Evolutionary conservation across 768 basidiomycete species (phyloP).

Genomic region (Podaxis pistillaris): DNA sequence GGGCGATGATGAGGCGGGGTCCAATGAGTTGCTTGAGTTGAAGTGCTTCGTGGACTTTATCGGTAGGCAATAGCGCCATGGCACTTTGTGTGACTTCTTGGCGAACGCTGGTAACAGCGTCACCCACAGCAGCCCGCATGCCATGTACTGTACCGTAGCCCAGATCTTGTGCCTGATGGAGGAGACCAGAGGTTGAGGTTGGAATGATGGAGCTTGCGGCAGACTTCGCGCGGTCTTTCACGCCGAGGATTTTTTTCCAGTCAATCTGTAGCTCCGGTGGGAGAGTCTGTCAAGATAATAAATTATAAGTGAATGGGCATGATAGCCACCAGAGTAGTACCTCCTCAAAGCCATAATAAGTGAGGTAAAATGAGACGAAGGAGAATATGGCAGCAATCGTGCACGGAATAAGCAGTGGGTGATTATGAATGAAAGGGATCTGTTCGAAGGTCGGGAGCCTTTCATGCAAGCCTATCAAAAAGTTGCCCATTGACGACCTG

Average conservation of each 20-base stretch:
- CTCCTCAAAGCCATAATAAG: not conserved
- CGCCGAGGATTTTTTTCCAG: slow-evolving; percentile 1
- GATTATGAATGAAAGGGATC: slow-evolving; percentile 22
- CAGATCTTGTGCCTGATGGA: not conserved
- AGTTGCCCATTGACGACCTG: slow-evolving; percentile 30
- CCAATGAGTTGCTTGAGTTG: slow-evolving; percentile 22
- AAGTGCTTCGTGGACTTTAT: not conserved
- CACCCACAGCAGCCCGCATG: not conserved
- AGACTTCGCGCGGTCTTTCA: not conserved
- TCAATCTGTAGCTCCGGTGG: slow-evolving; percentile 9
- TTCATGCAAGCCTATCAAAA: slow-evolving; percentile 27
- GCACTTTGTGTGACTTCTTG: not conserved
- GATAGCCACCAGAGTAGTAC: not conserved
- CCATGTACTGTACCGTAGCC: not conserved
- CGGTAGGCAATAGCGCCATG: not conserved
- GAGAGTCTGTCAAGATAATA: not conserved
- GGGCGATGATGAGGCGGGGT: slow-evolving; percentile 24
- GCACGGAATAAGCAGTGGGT: slow-evolving; percentile 39
- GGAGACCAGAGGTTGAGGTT: not conserved
- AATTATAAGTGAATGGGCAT: not conserved
- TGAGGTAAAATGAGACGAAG: slow-evolving; percentile 20
- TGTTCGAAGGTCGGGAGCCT: slow-evolving; percentile 22
- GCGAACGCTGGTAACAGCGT: not conserved
- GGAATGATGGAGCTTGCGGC: not conserved
- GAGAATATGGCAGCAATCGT: slow-evolving; percentile 24